Evolutionary conservation across 2,329 filamentous ascomycete genomes (phyloP).

Genomic region (Ascochyta clinopodiicola): DNA sequence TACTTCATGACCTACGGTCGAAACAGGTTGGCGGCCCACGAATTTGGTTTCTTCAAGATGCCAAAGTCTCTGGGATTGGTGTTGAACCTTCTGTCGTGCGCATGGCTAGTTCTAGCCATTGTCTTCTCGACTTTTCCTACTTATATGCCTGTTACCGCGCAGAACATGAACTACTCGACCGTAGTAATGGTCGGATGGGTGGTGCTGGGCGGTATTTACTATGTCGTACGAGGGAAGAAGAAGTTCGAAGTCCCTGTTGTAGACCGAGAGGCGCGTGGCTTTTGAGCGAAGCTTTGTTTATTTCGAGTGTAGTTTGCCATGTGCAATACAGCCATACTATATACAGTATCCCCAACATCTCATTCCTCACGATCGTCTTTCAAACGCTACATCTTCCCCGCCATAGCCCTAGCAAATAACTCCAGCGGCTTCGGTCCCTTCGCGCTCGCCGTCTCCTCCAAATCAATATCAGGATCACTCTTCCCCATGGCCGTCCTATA

Average conservation of each 20-base stretch:
- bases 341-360: not conserved
- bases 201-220: slow-evolving; percentile 46
- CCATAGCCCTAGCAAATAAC: slow-evolving; percentile 31
- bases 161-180: slow-evolving; percentile 58
- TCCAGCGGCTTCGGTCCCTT: slow-evolving; percentile 32
- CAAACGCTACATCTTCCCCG: slow-evolving; percentile 24
- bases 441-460: slow-evolving; percentile 36
- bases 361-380: too few relatives aligned
- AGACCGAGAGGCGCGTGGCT: slow-evolving; percentile 19
- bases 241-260: slow-evolving; percentile 37
- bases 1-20: slow-evolving; percentile 50
- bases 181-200: slow-evolving; percentile 54
- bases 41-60: slow-evolving; percentile 33
- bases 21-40: slow-evolving; percentile 17
- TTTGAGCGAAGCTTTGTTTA: slow-evolving; percentile 6
- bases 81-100: slow-evolving; percentile 51
- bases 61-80: slow-evolving; percentile 42
- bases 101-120: slow-evolving; percentile 55
- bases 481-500: slow-evolving; percentile 61
- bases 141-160: slow-evolving; percentile 48
- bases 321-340: not conserved
- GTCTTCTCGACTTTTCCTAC: slow-evolving; percentile 57
- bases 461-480: slow-evolving; percentile 57
- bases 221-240: slow-evolving; percentile 32
- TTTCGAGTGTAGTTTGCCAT: not conserved